A percentile compares a stretch with the other conserved stretches of the same genome.
Evolutionary conservation across 306 rosid genomes (phyloP).

Genomic region (Castanea crenata): DNA sequence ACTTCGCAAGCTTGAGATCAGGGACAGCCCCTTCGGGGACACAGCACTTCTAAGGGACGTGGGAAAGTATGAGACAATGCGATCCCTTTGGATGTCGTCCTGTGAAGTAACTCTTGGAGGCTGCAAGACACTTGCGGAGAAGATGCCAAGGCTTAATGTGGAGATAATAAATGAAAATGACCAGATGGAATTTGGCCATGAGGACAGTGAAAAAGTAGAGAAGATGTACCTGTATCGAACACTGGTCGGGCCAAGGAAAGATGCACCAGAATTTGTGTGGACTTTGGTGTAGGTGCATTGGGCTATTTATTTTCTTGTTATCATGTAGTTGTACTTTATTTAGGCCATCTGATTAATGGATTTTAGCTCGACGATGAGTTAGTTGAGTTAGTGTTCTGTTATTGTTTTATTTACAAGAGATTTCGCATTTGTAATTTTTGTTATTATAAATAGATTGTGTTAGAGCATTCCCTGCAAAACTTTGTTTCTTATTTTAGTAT

Average conservation of each 20-base stretch:
- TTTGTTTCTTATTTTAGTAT: too few species aligned
- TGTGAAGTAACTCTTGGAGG: conserved; percentile 78
- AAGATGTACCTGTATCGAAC: conserved; percentile 89
- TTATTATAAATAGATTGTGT: conserved; percentile 19
- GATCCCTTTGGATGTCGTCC: conserved; percentile 99
- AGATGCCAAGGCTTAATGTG: conserved; percentile 81
- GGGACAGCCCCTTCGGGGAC: conserved; percentile 85
- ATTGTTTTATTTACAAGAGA: conserved; percentile 11
- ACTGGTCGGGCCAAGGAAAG: conserved; percentile 69
- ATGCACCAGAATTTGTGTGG: conserved; percentile 87
- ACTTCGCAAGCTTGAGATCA: conserved; percentile 90
- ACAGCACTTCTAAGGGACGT: conserved; percentile 74
- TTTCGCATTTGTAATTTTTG: conserved; percentile 25
- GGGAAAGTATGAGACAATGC: conserved; percentile 99
- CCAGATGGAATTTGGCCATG: conserved; percentile 36
- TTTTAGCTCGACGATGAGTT: conserved; percentile 31
- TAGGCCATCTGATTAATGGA: conserved; percentile 48
- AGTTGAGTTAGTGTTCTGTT: conserved; percentile 6
- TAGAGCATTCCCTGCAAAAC: too few species aligned
- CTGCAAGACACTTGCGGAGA: conserved; percentile 67
- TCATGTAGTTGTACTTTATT: conserved; percentile 48
- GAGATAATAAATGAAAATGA: conserved; percentile 78
- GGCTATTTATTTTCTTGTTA: conserved; percentile 24
- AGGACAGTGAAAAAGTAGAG: conserved; percentile 59
- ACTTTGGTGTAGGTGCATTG: conserved; percentile 59